Evolutionary conservation across 345 rosid species (phyloP), one percentile per base, ranked within the genome.

Genomic region (Trapa bicornis): DNA sequence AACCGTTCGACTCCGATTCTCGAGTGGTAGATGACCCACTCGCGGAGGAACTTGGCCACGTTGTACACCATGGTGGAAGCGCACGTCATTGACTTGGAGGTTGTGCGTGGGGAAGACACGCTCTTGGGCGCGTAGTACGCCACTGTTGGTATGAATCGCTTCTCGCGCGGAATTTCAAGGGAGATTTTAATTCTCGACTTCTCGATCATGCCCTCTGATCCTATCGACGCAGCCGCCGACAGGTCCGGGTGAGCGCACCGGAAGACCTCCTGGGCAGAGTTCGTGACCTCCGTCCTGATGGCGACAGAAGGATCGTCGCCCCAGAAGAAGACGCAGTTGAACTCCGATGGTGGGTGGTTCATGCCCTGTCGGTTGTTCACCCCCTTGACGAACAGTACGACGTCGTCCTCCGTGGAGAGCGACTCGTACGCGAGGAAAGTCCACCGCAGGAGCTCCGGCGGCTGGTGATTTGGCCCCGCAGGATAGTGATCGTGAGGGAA

Each of bases 261-360:
- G 81, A 93, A 88, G 4, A 93, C 88, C 74, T 89, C 97, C 77
- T 93, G 98, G 0, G 65, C 76, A 11, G 96, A 93, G 89, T 86
- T 83, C 11, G 90, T 84, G 8, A 88, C 89, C 70, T 79, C 65
- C 36, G 96, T 89, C 75, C 38, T 84, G 6, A 83, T 71, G 71
- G 84, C 74, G 64, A 50, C 47, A 2, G 75, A 68, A 0, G 70
- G 68, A 53, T 76, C 81, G 15, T 76, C 81, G n/a, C 85, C 75
- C 70, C 4, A 13, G 32, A 67, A 67, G 73, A 88, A 93, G 56
- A 89, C 84, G 79, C 98, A 93, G 43, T 67, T 74, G 63, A 88
- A 73, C 62, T 84, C 77, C n/a, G 37, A 17, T 0, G 90, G 84
- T 0, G 84, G 65, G 71, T 79, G 67, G 74, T 80, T 84, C 33